Evolutionary conservation across 2,329 filamentous ascomycete species (phyloP).

Genomic region (Fusarium devonianum): DNA sequence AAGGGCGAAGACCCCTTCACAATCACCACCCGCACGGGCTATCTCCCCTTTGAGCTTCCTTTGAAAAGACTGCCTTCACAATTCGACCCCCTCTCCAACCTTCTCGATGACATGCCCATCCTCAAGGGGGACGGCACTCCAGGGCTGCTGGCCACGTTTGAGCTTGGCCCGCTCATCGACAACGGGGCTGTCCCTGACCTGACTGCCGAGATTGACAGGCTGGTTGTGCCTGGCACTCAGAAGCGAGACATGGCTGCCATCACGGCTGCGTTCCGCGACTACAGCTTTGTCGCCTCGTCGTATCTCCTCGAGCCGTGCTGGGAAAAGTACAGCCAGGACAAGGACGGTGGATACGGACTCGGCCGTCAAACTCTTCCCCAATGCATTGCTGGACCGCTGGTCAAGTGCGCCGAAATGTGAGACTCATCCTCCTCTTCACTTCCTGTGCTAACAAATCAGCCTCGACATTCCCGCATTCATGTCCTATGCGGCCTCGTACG

Average conservation of each 20-base stretch:
- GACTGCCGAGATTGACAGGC: constrained; percentile 29
- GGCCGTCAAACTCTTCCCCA: constrained; percentile 28
- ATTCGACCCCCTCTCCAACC: constrained; percentile 26
- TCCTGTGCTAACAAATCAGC: constrained; percentile 5
- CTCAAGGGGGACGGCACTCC: constrained; percentile 28
- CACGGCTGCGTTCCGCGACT: constrained; percentile 29
- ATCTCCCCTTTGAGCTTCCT: constrained; percentile 27
- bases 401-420: constrained; percentile 33
- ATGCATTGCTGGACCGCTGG: constrained; percentile 30
- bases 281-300: constrained; percentile 29
- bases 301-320: constrained; percentile 31
- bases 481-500: constrained; percentile 67
- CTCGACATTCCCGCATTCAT: constrained; percentile 33
- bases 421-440: neutral
- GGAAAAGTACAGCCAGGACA: constrained; percentile 27
- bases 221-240: constrained; percentile 19
- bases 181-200: constrained; percentile 27
- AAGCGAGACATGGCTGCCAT: constrained; percentile 30
- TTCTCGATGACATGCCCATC: constrained; percentile 29
- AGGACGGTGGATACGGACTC: constrained; percentile 22
- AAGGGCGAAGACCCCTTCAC: constrained; percentile 30
- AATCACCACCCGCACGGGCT: constrained; percentile 31
- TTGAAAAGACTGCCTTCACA: constrained; percentile 24
- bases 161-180: constrained; percentile 25
- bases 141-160: constrained; percentile 25